Percentiles rank a stretch among this genome's conserved stretches.
Evolutionary conservation across 2,329 filamentous ascomycete species (phyloP).

Genomic region (Epichloe coenophiala): DNA sequence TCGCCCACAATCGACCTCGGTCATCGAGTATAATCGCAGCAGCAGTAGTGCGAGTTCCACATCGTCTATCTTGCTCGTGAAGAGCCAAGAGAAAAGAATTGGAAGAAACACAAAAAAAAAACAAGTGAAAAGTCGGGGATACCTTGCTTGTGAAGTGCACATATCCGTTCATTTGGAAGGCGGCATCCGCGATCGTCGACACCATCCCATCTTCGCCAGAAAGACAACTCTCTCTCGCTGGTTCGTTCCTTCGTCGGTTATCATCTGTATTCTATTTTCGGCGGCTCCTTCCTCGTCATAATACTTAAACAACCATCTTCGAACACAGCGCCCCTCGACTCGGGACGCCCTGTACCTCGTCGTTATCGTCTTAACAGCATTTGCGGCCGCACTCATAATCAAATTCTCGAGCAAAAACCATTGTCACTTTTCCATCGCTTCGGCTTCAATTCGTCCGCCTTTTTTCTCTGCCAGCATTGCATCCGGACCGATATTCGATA

Average conservation of each 20-base stretch:
- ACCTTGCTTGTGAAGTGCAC: neutral
- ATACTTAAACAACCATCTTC: neutral
- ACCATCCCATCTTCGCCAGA: neutral
- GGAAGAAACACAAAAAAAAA: neutral
- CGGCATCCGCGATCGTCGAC: neutral
- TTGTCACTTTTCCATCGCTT: neutral
- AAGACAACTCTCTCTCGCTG: neutral
- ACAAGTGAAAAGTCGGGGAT: neutral
- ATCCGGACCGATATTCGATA: neutral
- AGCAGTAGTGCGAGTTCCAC: neutral
- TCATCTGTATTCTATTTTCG: conserved; percentile 21
- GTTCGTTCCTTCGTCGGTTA: conserved; percentile 15
- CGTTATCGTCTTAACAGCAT: conserved; percentile 1
- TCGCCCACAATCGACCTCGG: conserved; percentile 2
- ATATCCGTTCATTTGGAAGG: conserved; percentile 2
- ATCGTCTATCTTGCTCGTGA: neutral
- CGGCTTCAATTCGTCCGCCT: neutral
- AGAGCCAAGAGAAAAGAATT: neutral
- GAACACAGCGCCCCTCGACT: neutral
- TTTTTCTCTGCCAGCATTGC: neutral
- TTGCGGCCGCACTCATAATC: neutral
- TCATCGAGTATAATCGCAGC: neutral
- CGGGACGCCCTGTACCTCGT: neutral
- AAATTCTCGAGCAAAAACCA: neutral
- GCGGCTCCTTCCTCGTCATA: conserved; percentile 12